phyloP scores from a whole-genome alignment of 106 monocot genomes.

The Apostasia shenzhenica region DNA sequence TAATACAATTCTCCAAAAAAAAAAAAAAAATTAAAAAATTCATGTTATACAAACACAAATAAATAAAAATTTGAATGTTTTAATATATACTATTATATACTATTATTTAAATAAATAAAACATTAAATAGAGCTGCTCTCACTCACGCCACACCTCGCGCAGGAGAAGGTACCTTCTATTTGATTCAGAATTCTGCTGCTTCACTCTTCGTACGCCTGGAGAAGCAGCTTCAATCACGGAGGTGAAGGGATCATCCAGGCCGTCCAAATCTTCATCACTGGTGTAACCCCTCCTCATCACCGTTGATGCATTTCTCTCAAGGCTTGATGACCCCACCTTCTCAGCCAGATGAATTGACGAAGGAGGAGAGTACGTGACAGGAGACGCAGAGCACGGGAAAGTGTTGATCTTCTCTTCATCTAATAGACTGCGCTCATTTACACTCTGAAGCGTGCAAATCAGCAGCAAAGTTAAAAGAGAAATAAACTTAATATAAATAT shows the following conservation, averaged over 20 bases:
- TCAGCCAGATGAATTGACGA: conserved; percentile 35
- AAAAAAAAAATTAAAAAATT: too few species aligned
- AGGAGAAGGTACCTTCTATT: conserved; percentile 54
- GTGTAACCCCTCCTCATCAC: conserved; percentile 73
- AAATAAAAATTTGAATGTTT: neutral
- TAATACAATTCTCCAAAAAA: too few species aligned
- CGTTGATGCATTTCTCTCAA: conserved; percentile 49
- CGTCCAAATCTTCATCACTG: conserved; percentile 87
- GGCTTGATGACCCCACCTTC: conserved; percentile 37
- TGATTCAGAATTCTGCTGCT: neutral
- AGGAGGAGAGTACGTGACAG: conserved; percentile 53
- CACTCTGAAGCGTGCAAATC: conserved; percentile 24
- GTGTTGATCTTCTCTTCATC: conserved; percentile 29
- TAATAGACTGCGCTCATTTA: conserved; percentile 27
- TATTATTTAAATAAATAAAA: too few species aligned
- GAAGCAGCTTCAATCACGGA: conserved; percentile 45
- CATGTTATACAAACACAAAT: neutral
- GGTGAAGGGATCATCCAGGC: conserved; percentile 56
- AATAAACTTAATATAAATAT: too few species aligned
- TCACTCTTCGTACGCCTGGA: conserved; percentile 1
- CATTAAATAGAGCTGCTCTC: neutral
- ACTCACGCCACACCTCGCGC: conserved; percentile 54
- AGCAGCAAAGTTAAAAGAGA: too few species aligned
- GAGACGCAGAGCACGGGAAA: conserved; percentile 58
- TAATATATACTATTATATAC: neutral